phyloP scores from a whole-genome alignment of 2,329 filamentous ascomycete genomes.

The Emergomyces orientalis region DNA sequence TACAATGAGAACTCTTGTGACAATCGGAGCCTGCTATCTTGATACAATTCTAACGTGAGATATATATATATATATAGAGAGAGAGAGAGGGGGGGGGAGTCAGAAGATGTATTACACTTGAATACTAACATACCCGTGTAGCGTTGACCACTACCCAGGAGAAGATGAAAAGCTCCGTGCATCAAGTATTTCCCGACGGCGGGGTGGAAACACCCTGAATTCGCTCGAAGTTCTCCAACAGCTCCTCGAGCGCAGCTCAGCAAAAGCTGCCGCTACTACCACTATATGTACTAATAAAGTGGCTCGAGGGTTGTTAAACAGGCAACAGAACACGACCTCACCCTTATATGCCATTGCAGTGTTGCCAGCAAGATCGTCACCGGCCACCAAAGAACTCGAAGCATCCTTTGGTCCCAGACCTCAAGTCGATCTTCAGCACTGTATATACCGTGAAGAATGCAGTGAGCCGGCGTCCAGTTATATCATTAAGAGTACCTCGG shows the following conservation, averaged over 20 bases:
- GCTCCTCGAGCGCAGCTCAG: conserved; percentile 33
- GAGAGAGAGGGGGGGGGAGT: not conserved
- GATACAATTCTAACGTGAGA: conserved; percentile 56
- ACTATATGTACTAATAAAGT: not conserved
- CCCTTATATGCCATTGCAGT: conserved; percentile 35
- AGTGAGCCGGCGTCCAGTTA: conserved; percentile 57
- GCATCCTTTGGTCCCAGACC: conserved; percentile 44
- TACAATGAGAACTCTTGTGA: conserved; percentile 47
- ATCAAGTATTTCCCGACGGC: conserved; percentile 47
- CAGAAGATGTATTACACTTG: not conserved
- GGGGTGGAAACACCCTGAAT: conserved; percentile 66
- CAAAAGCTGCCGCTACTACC: not conserved
- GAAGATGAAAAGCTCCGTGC: conserved; percentile 68
- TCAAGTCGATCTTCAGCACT: conserved; percentile 44
- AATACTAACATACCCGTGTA: conserved; percentile 24
- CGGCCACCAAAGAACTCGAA: conserved; percentile 45
- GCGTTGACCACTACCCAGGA: conserved; percentile 55
- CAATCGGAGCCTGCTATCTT: conserved; percentile 57
- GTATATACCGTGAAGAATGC: conserved; percentile 50
- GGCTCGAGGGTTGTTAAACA: not conserved
- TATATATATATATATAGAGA: not conserved
- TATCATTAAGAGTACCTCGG: conserved; percentile 53
- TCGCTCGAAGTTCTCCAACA: conserved; percentile 61
- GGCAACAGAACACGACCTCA: conserved; percentile 6
- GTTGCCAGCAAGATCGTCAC: conserved; percentile 47